A percentile compares a stretch with the other conserved stretches of the same genome.
Evolutionary conservation across 495 filamentous ascomycete genomes (phyloP).

Genomic region (Xylaria curta): DNA sequence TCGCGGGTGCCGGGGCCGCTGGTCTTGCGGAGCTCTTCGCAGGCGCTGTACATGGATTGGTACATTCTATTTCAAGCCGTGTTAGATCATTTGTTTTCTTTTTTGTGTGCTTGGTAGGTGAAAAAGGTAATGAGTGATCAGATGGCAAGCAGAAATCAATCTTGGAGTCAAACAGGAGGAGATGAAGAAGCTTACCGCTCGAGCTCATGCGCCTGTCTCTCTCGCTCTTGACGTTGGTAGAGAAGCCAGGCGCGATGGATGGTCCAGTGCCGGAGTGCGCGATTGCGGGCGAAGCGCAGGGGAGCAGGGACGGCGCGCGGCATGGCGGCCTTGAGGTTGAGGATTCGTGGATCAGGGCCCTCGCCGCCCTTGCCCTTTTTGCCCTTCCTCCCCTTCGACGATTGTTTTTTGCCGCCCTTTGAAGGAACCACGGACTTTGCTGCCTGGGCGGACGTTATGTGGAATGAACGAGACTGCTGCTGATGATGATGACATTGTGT

Average conservation of each 20-base stretch:
- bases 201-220: conserved; percentile 65
- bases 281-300: conserved; percentile 83
- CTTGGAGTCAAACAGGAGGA: too few species aligned
- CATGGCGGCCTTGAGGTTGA: conserved; percentile 39
- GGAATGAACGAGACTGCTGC: conserved; percentile 27
- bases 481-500: background rate
- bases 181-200: conserved; percentile 60
- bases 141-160: too few species aligned
- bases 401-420: conserved; percentile 10
- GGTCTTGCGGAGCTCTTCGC: conserved; percentile 78
- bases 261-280: conserved; percentile 95
- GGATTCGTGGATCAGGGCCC: conserved; percentile 33
- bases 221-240: conserved; percentile 67
- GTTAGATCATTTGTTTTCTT: background rate
- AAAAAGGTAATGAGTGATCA: too few species aligned
- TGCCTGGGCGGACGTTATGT: conserved; percentile 23
- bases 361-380: conserved; percentile 28
- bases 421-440: background rate
- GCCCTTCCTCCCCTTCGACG: conserved; percentile 20
- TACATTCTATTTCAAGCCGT: conserved; percentile 53
- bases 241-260: conserved; percentile 95
- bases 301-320: conserved; percentile 64
- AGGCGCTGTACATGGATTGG: conserved; percentile 78
- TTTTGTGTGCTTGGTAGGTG: background rate
- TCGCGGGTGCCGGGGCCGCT: conserved; percentile 65